Conservation (phyloP, 768 basidiomycete species). For the Boletus rubroflammeus region DNA sequence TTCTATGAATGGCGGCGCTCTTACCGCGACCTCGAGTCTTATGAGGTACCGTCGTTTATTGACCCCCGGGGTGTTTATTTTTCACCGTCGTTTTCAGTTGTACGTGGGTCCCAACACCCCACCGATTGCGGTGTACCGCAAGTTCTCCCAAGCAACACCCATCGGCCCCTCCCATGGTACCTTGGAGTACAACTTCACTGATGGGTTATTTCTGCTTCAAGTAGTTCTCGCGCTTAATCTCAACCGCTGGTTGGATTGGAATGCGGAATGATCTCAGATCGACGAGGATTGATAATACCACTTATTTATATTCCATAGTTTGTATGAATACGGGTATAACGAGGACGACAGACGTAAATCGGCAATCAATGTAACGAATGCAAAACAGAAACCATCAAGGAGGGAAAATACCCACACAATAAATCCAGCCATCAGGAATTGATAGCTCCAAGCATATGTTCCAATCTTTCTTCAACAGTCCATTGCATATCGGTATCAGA, state of each 20-base stretch:
- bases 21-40: slow-evolving; percentile 45
- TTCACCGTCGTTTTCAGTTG: slow-evolving; percentile 34
- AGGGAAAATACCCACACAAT: slow-evolving; percentile 19
- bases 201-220: slow-evolving; percentile 59
- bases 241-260: slow-evolving; percentile 72
- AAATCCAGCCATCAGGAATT: slow-evolving; percentile 29
- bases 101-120: slow-evolving; percentile 45
- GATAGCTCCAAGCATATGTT: slow-evolving; percentile 58
- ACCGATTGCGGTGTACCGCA: slow-evolving; percentile 56
- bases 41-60: slow-evolving; percentile 49
- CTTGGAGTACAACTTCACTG: slow-evolving; percentile 60
- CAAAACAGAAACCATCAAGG: slow-evolving; percentile 5
- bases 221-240: slow-evolving; percentile 63
- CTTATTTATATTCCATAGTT: slow-evolving; percentile 33
- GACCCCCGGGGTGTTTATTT: background rate
- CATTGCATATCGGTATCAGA: slow-evolving; percentile 61
- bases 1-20: slow-evolving; percentile 66
- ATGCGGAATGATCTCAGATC: slow-evolving; percentile 33
- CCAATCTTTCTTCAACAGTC: slow-evolving; percentile 74
- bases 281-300: slow-evolving; percentile 16
- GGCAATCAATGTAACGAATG: slow-evolving; percentile 17
- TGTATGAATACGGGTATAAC: slow-evolving; percentile 33
- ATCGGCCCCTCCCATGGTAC: slow-evolving; percentile 64
- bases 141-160: slow-evolving; percentile 47
- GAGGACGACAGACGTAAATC: slow-evolving; percentile 20